Percentiles rank a stretch among this genome's conserved stretches.
Evolutionary conservation across 129 eudicot genomes (phyloP).

Genomic region (Tagetes erecta): DNA sequence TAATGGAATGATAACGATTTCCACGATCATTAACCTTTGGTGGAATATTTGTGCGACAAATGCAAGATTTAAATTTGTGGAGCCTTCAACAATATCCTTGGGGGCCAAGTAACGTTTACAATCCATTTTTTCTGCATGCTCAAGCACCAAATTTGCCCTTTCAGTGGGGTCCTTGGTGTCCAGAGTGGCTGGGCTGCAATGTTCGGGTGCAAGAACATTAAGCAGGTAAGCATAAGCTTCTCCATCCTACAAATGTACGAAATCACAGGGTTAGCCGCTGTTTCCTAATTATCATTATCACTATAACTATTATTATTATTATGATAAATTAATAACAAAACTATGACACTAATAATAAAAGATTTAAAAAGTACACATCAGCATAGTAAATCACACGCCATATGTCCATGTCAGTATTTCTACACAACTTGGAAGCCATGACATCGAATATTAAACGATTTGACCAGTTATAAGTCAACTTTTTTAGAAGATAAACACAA

Average conservation of each 20-base stretch:
- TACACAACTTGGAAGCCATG: neutral
- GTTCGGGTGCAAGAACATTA: conserved; percentile 98
- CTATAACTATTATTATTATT: neutral
- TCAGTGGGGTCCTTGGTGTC: conserved; percentile 81
- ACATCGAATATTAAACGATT: neutral
- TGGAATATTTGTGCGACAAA: conserved; percentile 95
- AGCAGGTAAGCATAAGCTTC: conserved; percentile 98
- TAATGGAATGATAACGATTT: neutral
- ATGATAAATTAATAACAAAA: neutral
- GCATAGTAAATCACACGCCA: neutral
- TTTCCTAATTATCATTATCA: neutral
- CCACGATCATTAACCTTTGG: conserved; percentile 51
- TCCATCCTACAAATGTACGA: conserved; percentile 61
- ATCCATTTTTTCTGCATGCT: conserved; percentile 92
- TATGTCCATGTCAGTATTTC: neutral
- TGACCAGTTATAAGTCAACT: neutral
- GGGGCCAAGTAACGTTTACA: conserved; percentile 89
- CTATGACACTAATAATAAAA: too few relatives aligned
- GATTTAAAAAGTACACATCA: neutral
- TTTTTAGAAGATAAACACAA: neutral
- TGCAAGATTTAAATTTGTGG: conserved; percentile 85
- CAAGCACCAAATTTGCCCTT: conserved; percentile 92
- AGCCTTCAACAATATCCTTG: conserved; percentile 81
- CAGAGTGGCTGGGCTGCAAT: conserved; percentile 77
- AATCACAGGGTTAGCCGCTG: conserved; percentile 19